These are phyloP conservation scores for Russula dissimulans DNA, from an alignment of 768 basidiomycete genomes.

Conservation along the genomic window DNA sequence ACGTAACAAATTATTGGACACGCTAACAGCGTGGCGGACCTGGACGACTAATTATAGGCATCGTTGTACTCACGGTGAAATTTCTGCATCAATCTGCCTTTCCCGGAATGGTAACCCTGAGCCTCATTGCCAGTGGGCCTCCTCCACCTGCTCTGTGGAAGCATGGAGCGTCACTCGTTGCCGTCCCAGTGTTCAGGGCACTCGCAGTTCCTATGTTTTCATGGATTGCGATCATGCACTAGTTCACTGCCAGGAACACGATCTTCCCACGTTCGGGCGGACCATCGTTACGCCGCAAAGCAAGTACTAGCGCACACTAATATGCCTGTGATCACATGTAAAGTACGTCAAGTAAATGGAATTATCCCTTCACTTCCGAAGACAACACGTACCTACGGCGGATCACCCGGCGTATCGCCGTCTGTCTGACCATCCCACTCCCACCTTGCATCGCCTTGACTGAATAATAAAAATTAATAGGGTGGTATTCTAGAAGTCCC, in stretches of 20 bases:
- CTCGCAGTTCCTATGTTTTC: not conserved
- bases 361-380: not conserved
- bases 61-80: not conserved
- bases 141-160: conserved; percentile 1
- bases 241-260: not conserved
- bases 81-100: not conserved
- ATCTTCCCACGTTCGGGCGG: conserved; percentile 9
- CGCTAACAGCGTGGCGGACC: conserved; percentile 2
- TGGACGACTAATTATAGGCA: not conserved
- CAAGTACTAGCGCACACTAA: not conserved
- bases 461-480: not conserved
- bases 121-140: not conserved
- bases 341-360: not conserved
- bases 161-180: not conserved
- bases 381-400: not conserved
- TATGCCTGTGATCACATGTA: not conserved
- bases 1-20: not conserved
- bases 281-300: not conserved
- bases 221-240: not conserved
- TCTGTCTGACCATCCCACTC: not conserved
- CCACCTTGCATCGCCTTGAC: not conserved
- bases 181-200: not conserved
- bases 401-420: conserved; percentile 3
- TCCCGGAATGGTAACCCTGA: conserved; percentile 11
- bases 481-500: not conserved